Percentiles rank a stretch among this genome's conserved stretches.
phyloP scores from a whole-genome alignment of 495 filamentous ascomycete species.

The Geoglossum glabrum region DNA sequence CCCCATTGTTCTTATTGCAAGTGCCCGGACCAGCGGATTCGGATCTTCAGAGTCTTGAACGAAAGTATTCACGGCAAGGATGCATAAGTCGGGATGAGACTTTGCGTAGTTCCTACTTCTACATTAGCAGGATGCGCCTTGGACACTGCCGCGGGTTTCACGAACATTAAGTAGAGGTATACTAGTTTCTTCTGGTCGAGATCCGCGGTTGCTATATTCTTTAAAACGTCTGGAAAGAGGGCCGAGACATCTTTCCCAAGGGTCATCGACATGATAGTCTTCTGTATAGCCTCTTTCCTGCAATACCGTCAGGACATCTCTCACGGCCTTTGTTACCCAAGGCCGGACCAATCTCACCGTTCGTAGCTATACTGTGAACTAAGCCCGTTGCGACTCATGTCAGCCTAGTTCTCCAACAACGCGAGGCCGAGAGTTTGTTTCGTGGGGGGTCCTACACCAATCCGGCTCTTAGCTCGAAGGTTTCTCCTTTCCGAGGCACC shows the following conservation, averaged over 20 bases:
- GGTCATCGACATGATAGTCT: constrained; percentile 99
- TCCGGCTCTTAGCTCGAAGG: constrained; percentile 89
- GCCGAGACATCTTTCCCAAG: constrained; percentile 96
- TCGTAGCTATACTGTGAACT: constrained; percentile 97
- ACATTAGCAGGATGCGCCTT: neutral
- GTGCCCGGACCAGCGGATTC: constrained; percentile 82
- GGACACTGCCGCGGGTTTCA: neutral
- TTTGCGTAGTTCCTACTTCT: constrained; percentile 87
- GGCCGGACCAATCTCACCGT: constrained; percentile 28
- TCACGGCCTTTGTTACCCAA: neutral
- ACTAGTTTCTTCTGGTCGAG: constrained; percentile 99
- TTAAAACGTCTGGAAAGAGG: constrained; percentile 92
- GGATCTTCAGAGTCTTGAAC: constrained; percentile 98
- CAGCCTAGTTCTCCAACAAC: constrained; percentile 4
- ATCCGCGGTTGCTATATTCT: constrained; percentile 92
- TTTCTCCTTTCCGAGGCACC: constrained; percentile 87
- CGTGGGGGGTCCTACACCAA: constrained; percentile 40
- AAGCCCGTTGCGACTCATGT: constrained; percentile 4
- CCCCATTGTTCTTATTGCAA: constrained; percentile 98
- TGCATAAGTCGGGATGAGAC: constrained; percentile 96
- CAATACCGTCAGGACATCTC: constrained; percentile 1
- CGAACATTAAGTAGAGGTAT: constrained; percentile 88
- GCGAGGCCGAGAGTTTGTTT: neutral
- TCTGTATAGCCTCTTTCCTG: constrained; percentile 95
- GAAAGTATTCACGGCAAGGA: constrained; percentile 97